Percentiles rank a stretch among this genome's conserved stretches.
These are phyloP conservation scores for Paramyrothecium roridum DNA, from an alignment of 2,329 filamentous ascomycete genomes.

Conservation along the genomic window DNA sequence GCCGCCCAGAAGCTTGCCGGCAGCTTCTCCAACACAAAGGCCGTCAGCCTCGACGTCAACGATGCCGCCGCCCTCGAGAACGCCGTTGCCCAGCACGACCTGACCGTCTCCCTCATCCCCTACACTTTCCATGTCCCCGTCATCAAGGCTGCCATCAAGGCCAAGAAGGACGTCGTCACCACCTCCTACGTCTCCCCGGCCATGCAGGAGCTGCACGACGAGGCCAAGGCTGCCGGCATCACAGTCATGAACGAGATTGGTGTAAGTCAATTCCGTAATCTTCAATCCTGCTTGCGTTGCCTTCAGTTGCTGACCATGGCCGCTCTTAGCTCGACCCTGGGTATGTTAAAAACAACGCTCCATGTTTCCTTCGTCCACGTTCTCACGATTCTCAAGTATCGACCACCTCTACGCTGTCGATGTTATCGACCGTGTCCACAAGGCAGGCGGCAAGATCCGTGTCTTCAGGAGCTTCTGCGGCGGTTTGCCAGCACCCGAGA, in stretches of 20 bases:
- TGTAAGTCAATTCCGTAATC: neutral
- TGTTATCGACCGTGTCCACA: slow-evolving; percentile 85
- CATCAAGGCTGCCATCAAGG: slow-evolving; percentile 88
- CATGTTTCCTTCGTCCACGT: no score
- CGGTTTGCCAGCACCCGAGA: slow-evolving; percentile 47
- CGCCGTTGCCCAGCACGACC: slow-evolving; percentile 74
- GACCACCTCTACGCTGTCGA: slow-evolving; percentile 60
- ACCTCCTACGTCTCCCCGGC: slow-evolving; percentile 90
- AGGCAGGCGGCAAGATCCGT: slow-evolving; percentile 78
- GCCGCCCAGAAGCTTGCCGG: slow-evolving; percentile 71
- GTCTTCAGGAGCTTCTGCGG: slow-evolving; percentile 85
- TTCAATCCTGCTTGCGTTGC: no score
- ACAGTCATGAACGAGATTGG: slow-evolving; percentile 98
- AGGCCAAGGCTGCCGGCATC: slow-evolving; percentile 85
- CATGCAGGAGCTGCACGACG: slow-evolving; percentile 83
- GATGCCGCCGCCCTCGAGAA: slow-evolving; percentile 74
- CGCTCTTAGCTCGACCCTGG: no score
- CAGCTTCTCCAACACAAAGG: slow-evolving; percentile 67
- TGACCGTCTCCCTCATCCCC: slow-evolving; percentile 81
- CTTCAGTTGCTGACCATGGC: no score
- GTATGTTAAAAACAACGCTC: no score
- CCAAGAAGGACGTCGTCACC: slow-evolving; percentile 95
- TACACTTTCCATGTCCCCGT: slow-evolving; percentile 87
- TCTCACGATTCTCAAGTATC: slow-evolving; percentile 1
- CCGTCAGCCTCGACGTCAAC: slow-evolving; percentile 82